Evolutionary conservation across 1,139 yeast species (phyloP).

Genomic region (Yamadazyma sp.): DNA sequence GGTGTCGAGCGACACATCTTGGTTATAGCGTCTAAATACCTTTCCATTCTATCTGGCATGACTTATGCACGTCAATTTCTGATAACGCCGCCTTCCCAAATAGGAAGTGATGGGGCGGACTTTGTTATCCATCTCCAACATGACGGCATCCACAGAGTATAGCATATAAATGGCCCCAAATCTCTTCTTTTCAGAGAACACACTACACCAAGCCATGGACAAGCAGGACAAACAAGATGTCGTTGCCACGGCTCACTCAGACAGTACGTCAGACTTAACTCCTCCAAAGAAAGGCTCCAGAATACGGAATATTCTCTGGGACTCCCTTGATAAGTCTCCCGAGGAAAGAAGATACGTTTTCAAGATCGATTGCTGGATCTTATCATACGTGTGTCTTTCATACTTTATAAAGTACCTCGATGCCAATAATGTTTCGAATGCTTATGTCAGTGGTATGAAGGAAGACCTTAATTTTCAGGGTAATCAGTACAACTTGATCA

Average conservation of each 20-base stretch:
- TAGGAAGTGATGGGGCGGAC: neutral
- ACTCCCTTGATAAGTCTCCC: slow-evolving; percentile 47
- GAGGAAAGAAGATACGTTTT: slow-evolving; percentile 20
- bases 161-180: no score
- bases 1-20: no score
- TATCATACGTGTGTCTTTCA: slow-evolving; percentile 34
- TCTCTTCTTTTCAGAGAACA: neutral
- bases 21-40: no score
- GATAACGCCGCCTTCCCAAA: no score
- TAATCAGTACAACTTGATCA: slow-evolving; percentile 49
- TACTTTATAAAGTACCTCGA: slow-evolving; percentile 48
- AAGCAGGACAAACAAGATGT: neutral
- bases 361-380: slow-evolving; percentile 37
- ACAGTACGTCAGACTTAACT: no score
- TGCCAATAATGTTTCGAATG: slow-evolving; percentile 32
- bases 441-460: slow-evolving; percentile 54
- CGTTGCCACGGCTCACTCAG: no score
- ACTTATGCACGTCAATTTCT: no score
- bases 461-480: slow-evolving; percentile 47
- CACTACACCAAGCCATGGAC: neutral
- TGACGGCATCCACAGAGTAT: neutral
- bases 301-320: slow-evolving; percentile 37
- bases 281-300: no score
- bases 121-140: neutral
- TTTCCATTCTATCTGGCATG: no score